Conservation (phyloP, 2,329 filamentous ascomycete species). For the Atkinsonella hypoxylon region DNA sequence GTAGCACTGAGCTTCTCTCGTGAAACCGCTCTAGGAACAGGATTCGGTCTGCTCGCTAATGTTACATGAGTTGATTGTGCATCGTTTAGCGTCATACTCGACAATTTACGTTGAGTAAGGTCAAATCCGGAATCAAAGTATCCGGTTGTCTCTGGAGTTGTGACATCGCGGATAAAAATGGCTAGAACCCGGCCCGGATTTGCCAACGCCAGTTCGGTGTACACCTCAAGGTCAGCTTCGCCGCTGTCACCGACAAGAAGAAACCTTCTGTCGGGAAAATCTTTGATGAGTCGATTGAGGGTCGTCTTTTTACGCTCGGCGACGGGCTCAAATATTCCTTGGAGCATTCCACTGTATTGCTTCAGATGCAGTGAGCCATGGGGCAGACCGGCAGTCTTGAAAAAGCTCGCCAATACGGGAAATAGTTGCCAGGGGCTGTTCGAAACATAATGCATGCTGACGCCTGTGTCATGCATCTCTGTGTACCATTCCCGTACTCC, state of each 20-base stretch:
- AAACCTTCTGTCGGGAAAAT: constrained; percentile 84
- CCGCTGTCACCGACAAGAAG: constrained; percentile 91
- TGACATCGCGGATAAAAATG: constrained; percentile 92
- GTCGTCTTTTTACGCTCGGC: constrained; percentile 88
- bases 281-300: constrained; percentile 70
- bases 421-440: constrained; percentile 98
- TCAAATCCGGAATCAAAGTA: constrained; percentile 62
- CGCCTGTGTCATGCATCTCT: constrained; percentile 63
- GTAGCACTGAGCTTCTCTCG: constrained; percentile 13
- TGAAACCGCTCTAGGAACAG: constrained; percentile 10
- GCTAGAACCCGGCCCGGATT: constrained; percentile 75
- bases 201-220: constrained; percentile 79
- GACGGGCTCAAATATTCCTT: constrained; percentile 95
- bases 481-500: constrained; percentile 88
- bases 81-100: constrained; percentile 17
- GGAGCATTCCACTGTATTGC: constrained; percentile 91
- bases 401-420: constrained; percentile 76
- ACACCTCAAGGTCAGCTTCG: constrained; percentile 93
- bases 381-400: constrained; percentile 68
- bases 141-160: constrained; percentile 55
- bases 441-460: constrained; percentile 93
- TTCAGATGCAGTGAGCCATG: constrained; percentile 89
- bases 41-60: constrained; percentile 16
- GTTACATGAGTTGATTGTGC: constrained; percentile 5
- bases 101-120: constrained; percentile 14